These are phyloP conservation scores for Endotrypanum monterogeii DNA, from an alignment of 208 protist genomes.

Conservation along the genomic window DNA sequence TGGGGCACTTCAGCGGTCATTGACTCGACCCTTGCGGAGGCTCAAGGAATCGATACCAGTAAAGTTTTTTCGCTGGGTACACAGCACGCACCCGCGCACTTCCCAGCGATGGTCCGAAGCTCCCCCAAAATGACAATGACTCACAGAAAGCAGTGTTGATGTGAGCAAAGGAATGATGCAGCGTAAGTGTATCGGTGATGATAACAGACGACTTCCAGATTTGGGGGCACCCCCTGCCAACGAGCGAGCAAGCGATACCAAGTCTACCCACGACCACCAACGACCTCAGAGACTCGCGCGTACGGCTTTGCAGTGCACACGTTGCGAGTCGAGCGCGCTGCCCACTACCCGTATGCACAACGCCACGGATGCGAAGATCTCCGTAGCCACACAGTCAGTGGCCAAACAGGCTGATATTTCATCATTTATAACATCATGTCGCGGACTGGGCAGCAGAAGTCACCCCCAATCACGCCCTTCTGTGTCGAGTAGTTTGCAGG, in stretches of 20 bases:
- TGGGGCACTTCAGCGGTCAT: not conserved
- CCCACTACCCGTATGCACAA: not conserved
- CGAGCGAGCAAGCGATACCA: constrained; percentile 31
- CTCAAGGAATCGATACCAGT: not conserved
- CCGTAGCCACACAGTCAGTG: not conserved
- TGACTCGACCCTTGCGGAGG: not conserved
- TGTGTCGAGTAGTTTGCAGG: too few species aligned
- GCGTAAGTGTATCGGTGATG: constrained; percentile 41
- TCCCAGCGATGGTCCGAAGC: constrained; percentile 38
- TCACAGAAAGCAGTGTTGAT: constrained; percentile 51
- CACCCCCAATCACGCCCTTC: not conserved
- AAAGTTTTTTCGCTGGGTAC: not conserved
- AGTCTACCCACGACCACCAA: constrained; percentile 16
- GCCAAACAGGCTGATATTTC: not conserved
- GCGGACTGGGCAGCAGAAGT: not conserved
- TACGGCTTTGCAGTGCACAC: not conserved
- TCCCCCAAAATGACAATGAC: constrained; percentile 31
- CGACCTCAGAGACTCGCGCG: constrained; percentile 1
- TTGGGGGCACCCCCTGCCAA: constrained; percentile 35
- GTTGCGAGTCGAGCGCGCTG: not conserved
- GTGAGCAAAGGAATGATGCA: constrained; percentile 36
- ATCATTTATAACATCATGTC: constrained; percentile 9
- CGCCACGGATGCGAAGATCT: not conserved
- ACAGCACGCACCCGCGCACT: constrained; percentile 18
- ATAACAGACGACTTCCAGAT: constrained; percentile 38